Base-by-base conservation (phyloP, 257 asterid genomes). In the Solanum corneliomulleri region DNA sequence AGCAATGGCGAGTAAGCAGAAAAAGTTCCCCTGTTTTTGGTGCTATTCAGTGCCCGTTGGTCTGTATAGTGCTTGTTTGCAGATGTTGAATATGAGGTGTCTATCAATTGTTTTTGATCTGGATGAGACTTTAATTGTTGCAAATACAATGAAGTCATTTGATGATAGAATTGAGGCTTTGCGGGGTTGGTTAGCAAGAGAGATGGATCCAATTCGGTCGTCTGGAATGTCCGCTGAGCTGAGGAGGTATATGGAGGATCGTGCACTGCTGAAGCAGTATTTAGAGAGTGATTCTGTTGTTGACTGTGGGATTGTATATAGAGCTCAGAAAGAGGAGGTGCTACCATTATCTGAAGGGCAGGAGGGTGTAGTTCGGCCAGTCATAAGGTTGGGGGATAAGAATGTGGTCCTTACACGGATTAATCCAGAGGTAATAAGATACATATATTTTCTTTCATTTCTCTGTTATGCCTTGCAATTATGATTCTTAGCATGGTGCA, bases 131-230 rank as follows among this genome's bases (percentile, higher is more conserved):
- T 96, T 97, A 77, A 94, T 97, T 90, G 99, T 97, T 89, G 99
- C 99, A 90, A 97, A 97, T 91, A 97, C 99, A 42, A 93, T 97
- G 99, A 97, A 95, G 93, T 97, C 99, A 0, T 96, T 95, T 91
- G 99, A 97, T 89, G 99, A 97, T 91, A 94, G 95, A 89, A 97
- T 97, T 83, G 99, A 95, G 23, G 87, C 90, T 84, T 91, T 97
- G 89, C 88, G 90, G 89, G 92, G 89, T 68, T 93, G 95, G 96
- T 92, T 97, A 89, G 93, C 89, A 4, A 95, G 96, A 83, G 99
- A 97, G 90, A 89, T 81, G 18, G 99, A 97, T 87, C 91, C 95
- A 89, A 86, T 95, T 69, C 91, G 98, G 75, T 92, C 91, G 84
- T 94, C 97, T 45, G 98, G 95, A 83, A 97, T 97, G 98, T 88